A percentile compares a stretch with the other conserved stretches of the same genome.
Evolutionary conservation across 176 grass and related monocot species (phyloP).

Genomic region (Oryza coarctata): DNA sequence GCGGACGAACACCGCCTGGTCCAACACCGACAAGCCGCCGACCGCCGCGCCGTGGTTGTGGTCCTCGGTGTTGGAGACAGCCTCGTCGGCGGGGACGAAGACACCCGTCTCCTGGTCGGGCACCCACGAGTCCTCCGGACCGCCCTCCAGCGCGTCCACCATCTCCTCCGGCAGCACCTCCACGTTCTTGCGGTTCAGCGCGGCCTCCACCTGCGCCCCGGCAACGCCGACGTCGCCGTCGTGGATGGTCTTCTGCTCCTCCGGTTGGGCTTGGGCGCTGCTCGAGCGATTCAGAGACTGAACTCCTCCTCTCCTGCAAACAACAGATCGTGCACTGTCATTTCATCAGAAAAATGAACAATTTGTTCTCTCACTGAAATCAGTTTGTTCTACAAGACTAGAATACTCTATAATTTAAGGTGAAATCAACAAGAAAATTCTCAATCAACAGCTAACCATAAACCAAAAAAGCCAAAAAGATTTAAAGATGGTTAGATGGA

Average conservation of each 20-base stretch:
- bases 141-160: too few relatives aligned
- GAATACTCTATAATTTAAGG: background rate
- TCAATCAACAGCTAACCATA: background rate
- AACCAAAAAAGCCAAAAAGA: background rate
- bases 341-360: background rate
- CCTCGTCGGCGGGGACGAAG: background rate
- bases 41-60: background rate
- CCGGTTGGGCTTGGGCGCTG: background rate
- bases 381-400: background rate
- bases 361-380: too few relatives aligned
- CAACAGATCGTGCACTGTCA: background rate
- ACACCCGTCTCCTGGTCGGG: background rate
- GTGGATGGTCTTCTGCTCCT: background rate
- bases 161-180: constrained; percentile 12
- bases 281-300: background rate
- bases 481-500: too few relatives aligned
- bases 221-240: background rate
- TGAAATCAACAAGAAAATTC: background rate
- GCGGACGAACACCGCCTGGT: background rate
- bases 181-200: constrained; percentile 46
- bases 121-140: background rate
- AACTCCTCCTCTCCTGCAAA: constrained; percentile 2
- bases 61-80: background rate
- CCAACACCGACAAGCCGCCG: background rate
- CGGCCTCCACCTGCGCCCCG: constrained; percentile 36